Evolutionary conservation across 164 flowering plant genomes (phyloP).

Genomic region (Chloranthus sessilifolius): DNA sequence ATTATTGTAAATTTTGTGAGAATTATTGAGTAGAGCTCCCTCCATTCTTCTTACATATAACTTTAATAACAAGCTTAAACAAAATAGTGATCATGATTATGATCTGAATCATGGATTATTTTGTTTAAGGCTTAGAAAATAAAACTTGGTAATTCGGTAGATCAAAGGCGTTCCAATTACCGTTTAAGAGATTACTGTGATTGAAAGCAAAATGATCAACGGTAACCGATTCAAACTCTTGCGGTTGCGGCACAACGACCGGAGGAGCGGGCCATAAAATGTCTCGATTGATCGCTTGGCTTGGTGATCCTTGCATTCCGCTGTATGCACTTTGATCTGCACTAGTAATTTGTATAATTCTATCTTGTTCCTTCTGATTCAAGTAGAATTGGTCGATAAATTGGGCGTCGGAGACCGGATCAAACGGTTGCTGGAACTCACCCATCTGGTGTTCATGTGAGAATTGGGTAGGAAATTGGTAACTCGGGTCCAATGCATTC

Average conservation of each 20-base stretch:
- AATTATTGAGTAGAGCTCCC: background rate
- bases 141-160: conserved; percentile 20
- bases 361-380: background rate
- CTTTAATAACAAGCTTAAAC: background rate
- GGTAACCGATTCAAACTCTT: conserved; percentile 20
- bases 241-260: conserved; percentile 20
- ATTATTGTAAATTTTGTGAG: background rate
- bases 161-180: conserved; percentile 39
- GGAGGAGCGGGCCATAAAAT: conserved; percentile 25
- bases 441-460: background rate
- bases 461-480: conserved; percentile 1
- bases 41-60: background rate
- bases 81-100: background rate
- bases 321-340: conserved; percentile 3
- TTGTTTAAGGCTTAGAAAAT: conserved; percentile 21
- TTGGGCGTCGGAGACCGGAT: background rate
- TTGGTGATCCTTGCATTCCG: conserved; percentile 14
- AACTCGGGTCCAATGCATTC: background rate
- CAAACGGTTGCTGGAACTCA: conserved; percentile 3
- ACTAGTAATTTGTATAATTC: conserved; percentile 1
- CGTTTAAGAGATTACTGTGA: conserved; percentile 10
- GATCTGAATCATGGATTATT: background rate
- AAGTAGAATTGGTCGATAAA: conserved; percentile 4
- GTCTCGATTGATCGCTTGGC: conserved; percentile 16
- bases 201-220: conserved; percentile 20